phyloP scores from a whole-genome alignment of 75 land plant species.

The Sequoia sempervirens region DNA sequence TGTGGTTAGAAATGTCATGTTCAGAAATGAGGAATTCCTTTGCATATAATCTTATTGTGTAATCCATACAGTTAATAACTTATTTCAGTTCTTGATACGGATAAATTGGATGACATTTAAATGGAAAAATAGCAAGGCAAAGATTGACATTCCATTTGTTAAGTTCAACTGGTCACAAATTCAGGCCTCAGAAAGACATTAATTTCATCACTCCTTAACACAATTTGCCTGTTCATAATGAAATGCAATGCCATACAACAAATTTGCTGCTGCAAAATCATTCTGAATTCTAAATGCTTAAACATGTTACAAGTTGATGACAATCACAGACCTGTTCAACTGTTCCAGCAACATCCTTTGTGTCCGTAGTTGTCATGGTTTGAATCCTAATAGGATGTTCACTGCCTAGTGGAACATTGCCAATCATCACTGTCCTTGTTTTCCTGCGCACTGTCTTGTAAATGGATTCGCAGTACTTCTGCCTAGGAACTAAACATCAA shows the following conservation, averaged over 20 bases:
- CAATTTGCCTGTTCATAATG: neutral
- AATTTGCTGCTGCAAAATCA: neutral
- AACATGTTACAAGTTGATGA: neutral
- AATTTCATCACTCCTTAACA: slow-evolving; percentile 1
- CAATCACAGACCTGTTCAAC: slow-evolving; percentile 75
- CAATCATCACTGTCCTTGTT: slow-evolving; percentile 89
- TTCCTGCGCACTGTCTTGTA: slow-evolving; percentile 87
- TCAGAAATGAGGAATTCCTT: neutral
- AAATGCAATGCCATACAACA: neutral
- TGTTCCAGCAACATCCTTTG: slow-evolving; percentile 86
- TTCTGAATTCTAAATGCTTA: neutral
- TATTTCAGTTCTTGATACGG: neutral
- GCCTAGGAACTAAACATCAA: slow-evolving; percentile 70
- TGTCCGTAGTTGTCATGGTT: slow-evolving; percentile 98
- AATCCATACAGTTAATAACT: neutral
- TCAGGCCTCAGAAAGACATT: neutral
- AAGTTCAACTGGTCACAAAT: neutral
- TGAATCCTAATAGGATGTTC: slow-evolving; percentile 96
- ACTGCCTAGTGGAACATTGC: slow-evolving; percentile 90
- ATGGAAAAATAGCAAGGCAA: neutral
- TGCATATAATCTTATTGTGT: slow-evolving; percentile 2
- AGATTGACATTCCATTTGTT: neutral
- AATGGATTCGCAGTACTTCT: slow-evolving; percentile 91
- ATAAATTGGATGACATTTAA: neutral
- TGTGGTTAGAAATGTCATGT: neutral